Percentiles rank a stretch among this genome's conserved stretches.
Conservation (phyloP, 2,329 filamentous ascomycete genomes). For the Phialophora tarda region DNA sequence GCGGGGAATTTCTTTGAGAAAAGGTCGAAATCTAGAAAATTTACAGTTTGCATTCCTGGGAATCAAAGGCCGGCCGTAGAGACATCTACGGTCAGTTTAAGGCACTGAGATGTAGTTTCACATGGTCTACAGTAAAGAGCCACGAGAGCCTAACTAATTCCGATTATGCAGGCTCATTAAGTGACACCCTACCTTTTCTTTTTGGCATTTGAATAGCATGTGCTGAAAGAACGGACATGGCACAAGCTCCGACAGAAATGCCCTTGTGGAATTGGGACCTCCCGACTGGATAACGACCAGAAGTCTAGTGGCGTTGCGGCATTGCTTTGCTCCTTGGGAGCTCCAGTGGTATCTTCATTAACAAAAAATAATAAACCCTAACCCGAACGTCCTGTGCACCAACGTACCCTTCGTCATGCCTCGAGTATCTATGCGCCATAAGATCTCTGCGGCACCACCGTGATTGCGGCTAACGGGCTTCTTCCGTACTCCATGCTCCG, state of each 20-base stretch:
- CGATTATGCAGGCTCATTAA: not conserved
- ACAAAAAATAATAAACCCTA: slow-evolving; percentile 9
- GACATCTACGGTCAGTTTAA: not conserved
- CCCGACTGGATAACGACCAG: not conserved
- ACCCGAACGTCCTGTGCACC: not conserved
- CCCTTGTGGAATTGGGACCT: not conserved
- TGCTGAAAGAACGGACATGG: not conserved
- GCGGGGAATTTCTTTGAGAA: not conserved
- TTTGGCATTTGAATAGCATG: not conserved
- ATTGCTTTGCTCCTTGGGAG: slow-evolving; percentile 2
- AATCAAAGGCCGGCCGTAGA: not conserved
- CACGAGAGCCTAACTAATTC: not conserved
- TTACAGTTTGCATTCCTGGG: not conserved
- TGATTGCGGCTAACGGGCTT: not conserved
- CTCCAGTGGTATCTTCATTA: not conserved
- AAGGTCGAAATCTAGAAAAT: not conserved
- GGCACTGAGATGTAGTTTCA: not conserved
- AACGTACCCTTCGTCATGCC: not conserved
- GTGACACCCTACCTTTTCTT: not conserved
- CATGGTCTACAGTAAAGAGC: not conserved
- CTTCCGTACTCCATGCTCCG: slow-evolving; percentile 1
- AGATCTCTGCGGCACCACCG: not conserved
- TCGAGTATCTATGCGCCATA: not conserved
- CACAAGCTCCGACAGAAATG: not conserved
- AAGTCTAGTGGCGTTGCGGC: not conserved